Evolutionary conservation across 225 moss, liverwort and hornwort genomes (phyloP).

Genomic region (Bryum argenteum): DNA sequence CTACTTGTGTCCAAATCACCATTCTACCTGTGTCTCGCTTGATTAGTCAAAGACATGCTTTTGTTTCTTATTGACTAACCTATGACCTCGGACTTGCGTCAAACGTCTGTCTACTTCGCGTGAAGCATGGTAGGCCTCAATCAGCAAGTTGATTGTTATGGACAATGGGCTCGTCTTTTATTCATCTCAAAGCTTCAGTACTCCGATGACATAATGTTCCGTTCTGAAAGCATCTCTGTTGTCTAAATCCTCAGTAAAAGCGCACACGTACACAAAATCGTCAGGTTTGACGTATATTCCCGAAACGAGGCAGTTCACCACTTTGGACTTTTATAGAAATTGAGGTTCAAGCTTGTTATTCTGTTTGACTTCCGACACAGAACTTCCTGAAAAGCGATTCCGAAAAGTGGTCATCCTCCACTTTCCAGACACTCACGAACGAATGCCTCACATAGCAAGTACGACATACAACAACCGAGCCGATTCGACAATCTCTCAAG

Average conservation of each 20-base stretch:
- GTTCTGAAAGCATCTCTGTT: not conserved
- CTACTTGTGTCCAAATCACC: too few relatives aligned
- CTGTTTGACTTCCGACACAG: too few relatives aligned
- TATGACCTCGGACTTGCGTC: not conserved
- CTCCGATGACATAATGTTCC: too few relatives aligned
- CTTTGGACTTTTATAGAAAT: not conserved
- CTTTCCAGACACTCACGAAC: too few relatives aligned
- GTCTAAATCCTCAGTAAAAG: not conserved
- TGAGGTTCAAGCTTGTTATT: too few relatives aligned
- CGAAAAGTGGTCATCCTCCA: too few relatives aligned
- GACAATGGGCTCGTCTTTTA: too few relatives aligned
- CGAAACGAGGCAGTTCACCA: not conserved
- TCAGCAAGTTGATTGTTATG: not conserved
- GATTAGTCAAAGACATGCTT: not conserved
- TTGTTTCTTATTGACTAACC: not conserved
- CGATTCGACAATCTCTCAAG: too few relatives aligned
- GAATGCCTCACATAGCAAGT: too few relatives aligned
- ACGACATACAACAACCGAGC: too few relatives aligned
- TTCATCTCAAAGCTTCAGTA: too few relatives aligned
- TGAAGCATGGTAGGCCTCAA: not conserved
- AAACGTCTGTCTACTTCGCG: not conserved
- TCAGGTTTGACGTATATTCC: not conserved
- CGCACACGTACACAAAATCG: not conserved
- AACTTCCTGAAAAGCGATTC: too few relatives aligned
- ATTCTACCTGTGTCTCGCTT: not conserved